Conservation (phyloP, 164 flowering plant species). For the Annona squamosa region DNA sequence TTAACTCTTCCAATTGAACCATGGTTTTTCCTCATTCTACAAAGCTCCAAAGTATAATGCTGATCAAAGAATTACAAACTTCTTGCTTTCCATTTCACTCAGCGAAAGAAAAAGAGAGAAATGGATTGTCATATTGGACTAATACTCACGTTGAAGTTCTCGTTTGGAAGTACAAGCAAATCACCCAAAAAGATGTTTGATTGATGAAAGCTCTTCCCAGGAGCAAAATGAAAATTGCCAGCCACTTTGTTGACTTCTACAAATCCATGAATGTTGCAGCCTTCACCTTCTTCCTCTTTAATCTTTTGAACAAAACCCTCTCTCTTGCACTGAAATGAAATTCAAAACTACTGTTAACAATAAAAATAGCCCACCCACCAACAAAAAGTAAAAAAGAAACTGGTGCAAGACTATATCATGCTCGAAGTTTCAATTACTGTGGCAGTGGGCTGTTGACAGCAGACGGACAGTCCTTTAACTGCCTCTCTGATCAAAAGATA, state of each 20-base stretch:
- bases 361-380: neutral
- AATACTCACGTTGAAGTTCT: constrained; percentile 44
- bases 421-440: too few species aligned
- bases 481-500: too few species aligned
- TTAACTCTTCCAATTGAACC: neutral
- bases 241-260: constrained; percentile 74
- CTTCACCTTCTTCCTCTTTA: constrained; percentile 77
- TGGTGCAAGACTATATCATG: too few species aligned
- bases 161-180: constrained; percentile 40
- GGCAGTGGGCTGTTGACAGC: too few species aligned
- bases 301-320: constrained; percentile 65
- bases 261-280: constrained; percentile 66
- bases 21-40: neutral
- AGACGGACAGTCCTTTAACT: too few species aligned
- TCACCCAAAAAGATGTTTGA: constrained; percentile 38
- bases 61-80: too few species aligned
- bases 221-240: constrained; percentile 65
- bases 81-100: neutral
- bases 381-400: too few species aligned
- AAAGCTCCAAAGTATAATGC: too few species aligned
- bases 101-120: neutral
- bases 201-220: constrained; percentile 65
- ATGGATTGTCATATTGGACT: neutral
- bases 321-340: constrained; percentile 52
- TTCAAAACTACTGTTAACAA: constrained; percentile 2